These are phyloP conservation scores for Neocallimastix lanati DNA, from an alignment of 192 early-diverging fungal species.

Conservation along the genomic window DNA sequence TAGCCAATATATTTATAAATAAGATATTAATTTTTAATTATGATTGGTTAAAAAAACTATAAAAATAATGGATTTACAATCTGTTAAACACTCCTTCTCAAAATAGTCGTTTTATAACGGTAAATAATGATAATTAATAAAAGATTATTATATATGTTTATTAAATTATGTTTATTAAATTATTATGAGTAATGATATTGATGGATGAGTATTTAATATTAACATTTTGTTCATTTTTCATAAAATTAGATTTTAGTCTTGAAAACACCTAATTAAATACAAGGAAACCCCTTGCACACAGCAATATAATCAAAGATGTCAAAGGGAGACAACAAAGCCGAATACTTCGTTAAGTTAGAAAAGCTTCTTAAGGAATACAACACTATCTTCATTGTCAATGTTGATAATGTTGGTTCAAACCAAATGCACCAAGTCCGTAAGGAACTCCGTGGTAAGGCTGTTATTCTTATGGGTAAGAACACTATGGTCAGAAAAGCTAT, in stretches of 20 bases:
- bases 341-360: slow-evolving; percentile 89
- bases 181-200: too few species aligned
- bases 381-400: slow-evolving; percentile 98
- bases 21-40: neutral
- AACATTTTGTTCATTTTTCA: neutral
- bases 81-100: neutral
- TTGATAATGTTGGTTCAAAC: slow-evolving; percentile 99
- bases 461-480: slow-evolving; percentile 99
- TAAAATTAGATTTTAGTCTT: neutral
- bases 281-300: neutral
- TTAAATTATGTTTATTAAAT: too few species aligned
- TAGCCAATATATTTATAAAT: neutral
- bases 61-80: neutral
- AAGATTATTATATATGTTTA: too few species aligned
- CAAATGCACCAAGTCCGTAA: slow-evolving; percentile 98
- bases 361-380: slow-evolving; percentile 69
- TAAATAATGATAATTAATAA: neutral
- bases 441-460: slow-evolving; percentile 72
- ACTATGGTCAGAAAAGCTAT: slow-evolving; percentile 83
- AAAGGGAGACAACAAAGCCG: slow-evolving; percentile 98
- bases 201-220: neutral
- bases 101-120: neutral
- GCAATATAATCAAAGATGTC: slow-evolving; percentile 52
- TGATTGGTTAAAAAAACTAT: neutral
- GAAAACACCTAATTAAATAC: neutral